phyloP scores from a whole-genome alignment of 495 filamentous ascomycete genomes.

The Poronia punctata region DNA sequence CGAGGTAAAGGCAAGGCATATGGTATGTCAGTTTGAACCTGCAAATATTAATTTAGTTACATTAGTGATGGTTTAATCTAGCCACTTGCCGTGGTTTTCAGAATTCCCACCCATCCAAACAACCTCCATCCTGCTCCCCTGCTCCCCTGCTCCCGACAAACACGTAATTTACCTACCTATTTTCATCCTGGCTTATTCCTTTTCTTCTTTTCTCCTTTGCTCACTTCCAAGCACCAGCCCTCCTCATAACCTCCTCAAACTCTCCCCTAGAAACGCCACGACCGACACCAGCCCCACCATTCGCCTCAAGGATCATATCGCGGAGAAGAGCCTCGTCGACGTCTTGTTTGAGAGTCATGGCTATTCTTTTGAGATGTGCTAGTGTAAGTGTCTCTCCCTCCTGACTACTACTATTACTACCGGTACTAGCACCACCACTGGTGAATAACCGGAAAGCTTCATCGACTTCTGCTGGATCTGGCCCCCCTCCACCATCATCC shows the following conservation, averaged over 20 bases:
- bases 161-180: neutral
- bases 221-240: slow-evolving; percentile 72
- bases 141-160: no score
- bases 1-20: no score
- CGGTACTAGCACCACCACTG: slow-evolving; percentile 32
- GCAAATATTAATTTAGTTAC: no score
- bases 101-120: no score
- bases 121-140: no score
- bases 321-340: slow-evolving; percentile 71
- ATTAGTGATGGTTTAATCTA: no score
- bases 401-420: slow-evolving; percentile 11
- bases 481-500: slow-evolving; percentile 44
- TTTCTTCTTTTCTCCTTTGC: neutral
- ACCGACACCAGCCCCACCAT: slow-evolving; percentile 65
- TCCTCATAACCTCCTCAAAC: slow-evolving; percentile 77
- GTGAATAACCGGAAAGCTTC: slow-evolving; percentile 73
- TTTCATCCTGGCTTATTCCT: neutral
- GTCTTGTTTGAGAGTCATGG: slow-evolving; percentile 72
- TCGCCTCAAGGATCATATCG: slow-evolving; percentile 93
- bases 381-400: slow-evolving; percentile 53
- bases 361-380: slow-evolving; percentile 67
- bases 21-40: no score
- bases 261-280: slow-evolving; percentile 69
- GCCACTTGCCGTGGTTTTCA: no score
- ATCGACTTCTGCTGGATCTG: slow-evolving; percentile 56